Evolutionary conservation across 2,329 filamentous ascomycete genomes (phyloP).

Genomic region (Periconia sp.): DNA sequence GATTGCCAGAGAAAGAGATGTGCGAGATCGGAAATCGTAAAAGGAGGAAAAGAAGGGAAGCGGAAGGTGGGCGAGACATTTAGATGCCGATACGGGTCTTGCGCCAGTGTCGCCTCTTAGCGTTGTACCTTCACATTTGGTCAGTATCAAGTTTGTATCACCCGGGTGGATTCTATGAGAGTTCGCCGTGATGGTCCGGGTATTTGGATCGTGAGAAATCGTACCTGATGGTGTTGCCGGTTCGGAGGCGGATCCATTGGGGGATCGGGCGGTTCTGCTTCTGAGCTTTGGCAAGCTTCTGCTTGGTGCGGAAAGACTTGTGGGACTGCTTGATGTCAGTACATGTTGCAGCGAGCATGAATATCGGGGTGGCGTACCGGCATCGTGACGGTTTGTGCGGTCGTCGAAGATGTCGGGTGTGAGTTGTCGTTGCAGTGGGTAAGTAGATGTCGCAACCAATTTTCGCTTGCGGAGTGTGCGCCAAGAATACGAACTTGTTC

Average conservation of each 20-base stretch:
- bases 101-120: constrained; percentile 99
- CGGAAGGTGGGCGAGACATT: constrained; percentile 55
- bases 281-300: constrained; percentile 99
- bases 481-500: not conserved
- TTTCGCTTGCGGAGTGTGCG: constrained; percentile 2
- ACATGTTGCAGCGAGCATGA: not conserved
- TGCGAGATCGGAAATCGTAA: constrained; percentile 33
- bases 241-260: constrained; percentile 99
- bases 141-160: constrained; percentile 8
- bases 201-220: constrained; percentile 36
- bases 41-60: constrained; percentile 35
- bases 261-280: constrained; percentile 99
- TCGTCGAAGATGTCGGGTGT: constrained; percentile 36
- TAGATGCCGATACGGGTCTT: constrained; percentile 99
- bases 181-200: not conserved
- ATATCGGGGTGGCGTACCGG: constrained; percentile 33
- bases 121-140: constrained; percentile 80
- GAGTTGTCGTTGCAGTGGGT: constrained; percentile 27
- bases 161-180: not conserved
- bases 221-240: constrained; percentile 99
- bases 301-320: constrained; percentile 99
- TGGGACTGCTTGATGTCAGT: constrained; percentile 70
- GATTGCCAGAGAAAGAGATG: constrained; percentile 5
- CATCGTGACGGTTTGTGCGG: constrained; percentile 41
- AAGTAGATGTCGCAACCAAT: not conserved